Evolutionary conservation across 1,139 yeast species (phyloP), one percentile per base, ranked within the genome.

Genomic region (Candida labiduridarum): DNA sequence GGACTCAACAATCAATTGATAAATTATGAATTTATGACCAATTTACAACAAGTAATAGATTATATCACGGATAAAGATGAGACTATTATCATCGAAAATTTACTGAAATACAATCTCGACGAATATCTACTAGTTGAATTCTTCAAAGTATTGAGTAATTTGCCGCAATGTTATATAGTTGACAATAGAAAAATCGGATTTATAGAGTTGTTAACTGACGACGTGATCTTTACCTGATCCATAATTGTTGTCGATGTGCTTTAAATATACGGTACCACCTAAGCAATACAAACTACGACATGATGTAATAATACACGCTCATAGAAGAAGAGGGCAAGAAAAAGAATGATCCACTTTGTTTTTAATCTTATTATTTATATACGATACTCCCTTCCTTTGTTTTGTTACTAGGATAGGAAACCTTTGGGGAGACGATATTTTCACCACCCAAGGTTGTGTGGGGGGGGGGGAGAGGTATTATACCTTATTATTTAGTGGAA

Each of bases 21-120:
- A 19, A 54, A 54, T 41, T 54, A 54, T 44, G 57, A 54, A 41
- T 35, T 43, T 14, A 33, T 50, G n/a, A 45, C 34, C 8, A 42
- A 33, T 38, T 11, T 54, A 31, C 43, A 40, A 6, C 49, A 50
- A 43, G 30, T 45, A 10, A 27, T 36, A 14, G 35, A 43, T 40
- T 25, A 39, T 11, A 15, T 22, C 16, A 10, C 19, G 16, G 19
- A 12, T 12, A 40, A 47, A 14, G 31, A 34, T 10, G 36, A 38
- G 9, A 33, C 39, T 22, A 35, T 50, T 10, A 33, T 52, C 19
- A 45, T 49, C 16, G 55, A 52, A 42, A 50, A 49, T n/a, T 10
- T 52, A 9, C 45, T 39, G 45, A 12, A 16, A 33, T 48, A 45
- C 12, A 19, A 40, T 22, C 38, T 39, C 11, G 31, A 38, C 5